These are phyloP conservation scores for Canavalia gladiata DNA, from an alignment of 306 rosid species.

Conservation along the genomic window DNA sequence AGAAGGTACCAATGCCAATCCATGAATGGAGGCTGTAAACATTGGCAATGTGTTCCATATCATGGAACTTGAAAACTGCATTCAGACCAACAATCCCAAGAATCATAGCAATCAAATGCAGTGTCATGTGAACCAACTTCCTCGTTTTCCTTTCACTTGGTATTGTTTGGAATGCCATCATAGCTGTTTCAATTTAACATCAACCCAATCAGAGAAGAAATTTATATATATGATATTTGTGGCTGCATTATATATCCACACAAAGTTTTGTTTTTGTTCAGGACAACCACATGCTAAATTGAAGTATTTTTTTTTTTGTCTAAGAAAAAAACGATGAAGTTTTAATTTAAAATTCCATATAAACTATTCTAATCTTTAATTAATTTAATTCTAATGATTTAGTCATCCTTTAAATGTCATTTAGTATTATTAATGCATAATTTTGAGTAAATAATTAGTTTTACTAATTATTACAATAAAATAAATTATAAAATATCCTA, in stretches of 20 bases:
- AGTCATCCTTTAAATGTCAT: too few relatives aligned
- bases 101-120: constrained; percentile 64
- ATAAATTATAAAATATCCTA: too few relatives aligned
- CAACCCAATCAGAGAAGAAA: not conserved
- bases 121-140: constrained; percentile 68
- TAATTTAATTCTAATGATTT: too few relatives aligned
- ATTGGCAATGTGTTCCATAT: constrained; percentile 41
- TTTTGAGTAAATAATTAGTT: too few relatives aligned
- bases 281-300: not conserved
- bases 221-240: not conserved
- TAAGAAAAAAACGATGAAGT: too few relatives aligned
- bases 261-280: not conserved
- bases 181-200: constrained; percentile 58
- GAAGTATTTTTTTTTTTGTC: not conserved
- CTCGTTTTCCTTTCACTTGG: constrained; percentile 10
- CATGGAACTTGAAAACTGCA: constrained; percentile 83
- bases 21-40: constrained; percentile 83
- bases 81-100: constrained; percentile 71
- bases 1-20: constrained; percentile 79
- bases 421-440: too few relatives aligned
- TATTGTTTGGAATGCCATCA: constrained; percentile 79
- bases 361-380: too few relatives aligned
- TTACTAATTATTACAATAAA: too few relatives aligned
- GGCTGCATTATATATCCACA: too few relatives aligned
- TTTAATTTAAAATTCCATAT: too few relatives aligned